phyloP scores from a whole-genome alignment of 2,329 filamentous ascomycete genomes.

The Aspergillus candidus region DNA sequence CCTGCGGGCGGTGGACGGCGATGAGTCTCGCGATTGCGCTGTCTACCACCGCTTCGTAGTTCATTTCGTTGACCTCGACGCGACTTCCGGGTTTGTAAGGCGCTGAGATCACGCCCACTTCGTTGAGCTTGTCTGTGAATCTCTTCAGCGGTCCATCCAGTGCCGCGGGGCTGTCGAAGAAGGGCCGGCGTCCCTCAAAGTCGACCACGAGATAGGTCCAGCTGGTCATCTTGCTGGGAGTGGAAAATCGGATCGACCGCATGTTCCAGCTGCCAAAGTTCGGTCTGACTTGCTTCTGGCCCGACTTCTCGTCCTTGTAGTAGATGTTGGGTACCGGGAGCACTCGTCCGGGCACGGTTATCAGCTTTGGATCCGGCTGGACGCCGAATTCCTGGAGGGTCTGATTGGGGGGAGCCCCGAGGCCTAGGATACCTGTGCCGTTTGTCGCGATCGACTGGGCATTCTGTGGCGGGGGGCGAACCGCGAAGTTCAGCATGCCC shows the following conservation, averaged over 20 bases:
- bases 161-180: slow-evolving; percentile 6
- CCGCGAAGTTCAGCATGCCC: slow-evolving; percentile 67
- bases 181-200: not conserved
- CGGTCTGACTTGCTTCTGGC: slow-evolving; percentile 13
- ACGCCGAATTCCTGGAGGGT: slow-evolving; percentile 58
- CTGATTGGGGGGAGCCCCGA: slow-evolving; percentile 43
- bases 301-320: slow-evolving; percentile 44
- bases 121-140: slow-evolving; percentile 20
- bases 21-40: slow-evolving; percentile 19
- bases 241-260: slow-evolving; percentile 50
- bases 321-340: slow-evolving; percentile 54
- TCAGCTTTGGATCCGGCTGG: slow-evolving; percentile 41
- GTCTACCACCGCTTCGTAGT: slow-evolving; percentile 17
- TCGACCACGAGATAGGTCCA: slow-evolving; percentile 28
- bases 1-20: slow-evolving; percentile 12
- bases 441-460: slow-evolving; percentile 57
- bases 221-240: slow-evolving; percentile 34
- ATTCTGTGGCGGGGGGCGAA: slow-evolving; percentile 60
- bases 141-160: slow-evolving; percentile 9
- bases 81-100: slow-evolving; percentile 8
- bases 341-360: slow-evolving; percentile 68
- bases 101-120: slow-evolving; percentile 22
- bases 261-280: slow-evolving; percentile 66
- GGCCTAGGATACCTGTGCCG: slow-evolving; percentile 51
- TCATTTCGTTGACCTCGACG: slow-evolving; percentile 11